These are phyloP conservation scores for Cystobasidium pallidum DNA, from an alignment of 1,284 basidiomycete species.

Conservation along the genomic window DNA sequence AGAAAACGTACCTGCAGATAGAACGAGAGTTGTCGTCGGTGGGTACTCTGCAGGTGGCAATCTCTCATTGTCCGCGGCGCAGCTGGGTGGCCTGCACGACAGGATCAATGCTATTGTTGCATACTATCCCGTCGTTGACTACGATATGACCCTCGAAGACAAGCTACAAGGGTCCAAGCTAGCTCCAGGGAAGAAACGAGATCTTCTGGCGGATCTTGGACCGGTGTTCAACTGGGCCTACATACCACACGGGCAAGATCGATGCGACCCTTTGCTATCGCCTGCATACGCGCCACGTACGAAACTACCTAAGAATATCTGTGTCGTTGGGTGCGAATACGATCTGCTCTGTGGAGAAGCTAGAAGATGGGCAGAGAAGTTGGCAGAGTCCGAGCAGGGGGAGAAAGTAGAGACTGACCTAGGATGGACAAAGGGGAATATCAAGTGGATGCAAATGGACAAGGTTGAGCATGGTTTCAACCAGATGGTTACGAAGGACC, in stretches of 20 bases:
- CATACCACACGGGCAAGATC: constrained; percentile 17
- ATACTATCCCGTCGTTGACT: constrained; percentile 40
- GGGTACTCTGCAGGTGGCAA: constrained; percentile 41
- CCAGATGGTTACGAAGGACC: constrained; percentile 25
- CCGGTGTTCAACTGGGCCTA: constrained; percentile 43
- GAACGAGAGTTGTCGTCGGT: constrained; percentile 28
- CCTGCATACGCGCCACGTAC: constrained; percentile 22
- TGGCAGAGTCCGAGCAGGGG: constrained; percentile 16
- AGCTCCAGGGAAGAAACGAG: constrained; percentile 31
- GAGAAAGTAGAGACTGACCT: neutral
- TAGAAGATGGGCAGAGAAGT: constrained; percentile 19
- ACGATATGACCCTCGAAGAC: constrained; percentile 18
- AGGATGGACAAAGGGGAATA: constrained; percentile 24
- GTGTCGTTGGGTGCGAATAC: constrained; percentile 38
- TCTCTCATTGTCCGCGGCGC: constrained; percentile 22
- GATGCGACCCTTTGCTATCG: constrained; percentile 27
- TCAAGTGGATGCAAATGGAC: constrained; percentile 31
- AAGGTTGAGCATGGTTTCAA: constrained; percentile 40
- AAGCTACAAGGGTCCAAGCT: constrained; percentile 18
- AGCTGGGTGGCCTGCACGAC: constrained; percentile 25
- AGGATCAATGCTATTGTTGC: constrained; percentile 34
- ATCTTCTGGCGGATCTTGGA: constrained; percentile 34
- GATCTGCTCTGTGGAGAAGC: constrained; percentile 41
- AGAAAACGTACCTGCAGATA: constrained; percentile 22
- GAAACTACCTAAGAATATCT: constrained; percentile 30